Base-by-base conservation (phyloP, 139 green algal species). In the Closterium sp. region DNA sequence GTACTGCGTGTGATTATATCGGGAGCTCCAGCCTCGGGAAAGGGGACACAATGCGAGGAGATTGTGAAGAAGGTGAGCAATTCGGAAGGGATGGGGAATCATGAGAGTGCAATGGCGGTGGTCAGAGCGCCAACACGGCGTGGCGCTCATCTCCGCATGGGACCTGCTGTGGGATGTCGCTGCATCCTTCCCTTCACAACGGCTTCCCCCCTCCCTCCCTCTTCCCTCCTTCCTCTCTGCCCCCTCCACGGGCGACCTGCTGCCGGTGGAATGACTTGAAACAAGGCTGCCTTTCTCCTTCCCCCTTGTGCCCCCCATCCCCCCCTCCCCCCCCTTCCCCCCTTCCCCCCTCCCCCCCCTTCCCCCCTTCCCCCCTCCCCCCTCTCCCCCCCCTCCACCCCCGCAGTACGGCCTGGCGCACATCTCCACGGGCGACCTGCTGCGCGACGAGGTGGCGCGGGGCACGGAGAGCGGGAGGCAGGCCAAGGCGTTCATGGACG, bases 381-480 rank as follows among this genome's bases (percentile, higher is more conserved):
- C 38, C 3, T 12, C 7, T 21, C 21, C 38, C 38, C 16, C 38
- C 7, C 7, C 38, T 66, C 38, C 2, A 7, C 16, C 94, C 30
- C 64, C 97, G 93, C 95, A 99, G 97, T 99, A 97, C 92, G 95
- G 95, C 8, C 94, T 99, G 28, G 95, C 97, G 35, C 98, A 99
- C 95, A 98, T 99, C 64, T 98, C 97, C 6, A 97, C 97, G 6
- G 98, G 98, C 19, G 98, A 99, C 91, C 93, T 99, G 43, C 96
- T 99, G 87, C 96, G 98, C n/a, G 98, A 97, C 25, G 97, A 99
- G 94, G 98, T 99, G 31, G 96, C 95, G 34, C 94, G 94, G 6
- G 97, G 97, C 69, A 98, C 98, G 0, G 85, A 96, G 31, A 96
- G 95, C 23, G 97, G 97, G 28, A 94, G 94, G 88, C 92, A 94